These are phyloP conservation scores for Clohesyomyces aquaticus DNA, from an alignment of 495 filamentous ascomycete genomes.

Conservation along the genomic window DNA sequence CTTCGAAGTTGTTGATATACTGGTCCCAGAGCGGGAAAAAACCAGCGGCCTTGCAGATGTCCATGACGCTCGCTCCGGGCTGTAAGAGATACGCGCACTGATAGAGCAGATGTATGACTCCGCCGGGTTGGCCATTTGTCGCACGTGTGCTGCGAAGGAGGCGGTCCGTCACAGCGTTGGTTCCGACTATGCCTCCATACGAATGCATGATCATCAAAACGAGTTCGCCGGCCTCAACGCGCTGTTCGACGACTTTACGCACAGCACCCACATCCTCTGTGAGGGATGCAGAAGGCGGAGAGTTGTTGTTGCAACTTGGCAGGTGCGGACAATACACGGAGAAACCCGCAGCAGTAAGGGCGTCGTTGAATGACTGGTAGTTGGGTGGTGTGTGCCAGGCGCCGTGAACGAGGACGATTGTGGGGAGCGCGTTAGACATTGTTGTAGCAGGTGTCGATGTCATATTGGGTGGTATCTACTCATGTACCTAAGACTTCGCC, in stretches of 20 bases:
- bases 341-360: conserved; percentile 45
- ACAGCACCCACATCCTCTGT: conserved; percentile 44
- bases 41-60: conserved; percentile 39
- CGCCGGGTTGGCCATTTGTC: conserved; percentile 42
- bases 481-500: background rate
- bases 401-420: conserved; percentile 51
- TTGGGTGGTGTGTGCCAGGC: conserved; percentile 52
- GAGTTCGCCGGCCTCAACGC: conserved; percentile 41
- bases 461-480: background rate
- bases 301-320: conserved; percentile 43
- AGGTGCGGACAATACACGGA: conserved; percentile 48
- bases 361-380: conserved; percentile 46
- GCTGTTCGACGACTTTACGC: conserved; percentile 33
- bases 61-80: conserved; percentile 32
- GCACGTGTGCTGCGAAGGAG: conserved; percentile 41
- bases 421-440: conserved; percentile 37
- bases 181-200: conserved; percentile 50
- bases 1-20: conserved; percentile 34
- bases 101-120: conserved; percentile 51
- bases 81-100: conserved; percentile 48
- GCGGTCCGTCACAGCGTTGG: conserved; percentile 42
- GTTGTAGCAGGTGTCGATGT: background rate
- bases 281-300: conserved; percentile 39
- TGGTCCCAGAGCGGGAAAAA: conserved; percentile 36
- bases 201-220: conserved; percentile 51